These are phyloP conservation scores for Lunasporangiospora selenospora DNA, from an alignment of 192 early-diverging fungal species.

Conservation along the genomic window DNA sequence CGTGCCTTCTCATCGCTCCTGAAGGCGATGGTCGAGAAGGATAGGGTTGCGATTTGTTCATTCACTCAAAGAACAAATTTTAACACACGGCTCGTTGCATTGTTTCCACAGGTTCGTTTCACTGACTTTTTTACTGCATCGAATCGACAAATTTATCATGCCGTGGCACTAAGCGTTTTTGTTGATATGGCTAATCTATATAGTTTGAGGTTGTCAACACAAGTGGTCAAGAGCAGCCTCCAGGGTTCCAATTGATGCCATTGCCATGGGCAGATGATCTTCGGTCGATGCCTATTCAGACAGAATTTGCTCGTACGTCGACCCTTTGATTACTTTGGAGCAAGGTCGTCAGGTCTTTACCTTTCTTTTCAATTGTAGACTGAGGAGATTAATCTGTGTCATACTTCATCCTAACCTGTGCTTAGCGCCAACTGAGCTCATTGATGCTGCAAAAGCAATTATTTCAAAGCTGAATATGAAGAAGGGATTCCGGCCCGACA, in stretches of 20 bases:
- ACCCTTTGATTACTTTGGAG: neutral
- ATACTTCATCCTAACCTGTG: neutral
- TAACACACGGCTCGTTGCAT: constrained; percentile 65
- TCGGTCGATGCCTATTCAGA: constrained; percentile 49
- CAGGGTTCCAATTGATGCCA: constrained; percentile 69
- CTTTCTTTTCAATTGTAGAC: neutral
- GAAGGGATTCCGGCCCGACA: constrained; percentile 47
- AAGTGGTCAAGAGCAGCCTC: constrained; percentile 57
- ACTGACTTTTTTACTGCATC: neutral
- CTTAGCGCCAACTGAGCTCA: constrained; percentile 40
- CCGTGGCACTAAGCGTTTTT: neutral
- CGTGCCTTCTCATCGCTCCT: constrained; percentile 74
- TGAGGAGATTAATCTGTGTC: neutral
- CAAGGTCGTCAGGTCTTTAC: constrained; percentile 2
- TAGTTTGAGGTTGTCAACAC: constrained; percentile 59
- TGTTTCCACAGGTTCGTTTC: constrained; percentile 69
- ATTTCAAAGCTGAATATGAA: constrained; percentile 50
- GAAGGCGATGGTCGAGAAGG: constrained; percentile 56
- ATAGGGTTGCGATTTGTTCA: constrained; percentile 73
- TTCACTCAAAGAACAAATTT: constrained; percentile 61
- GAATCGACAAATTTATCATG: neutral
- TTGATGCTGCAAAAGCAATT: constrained; percentile 39
- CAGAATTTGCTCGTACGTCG: constrained; percentile 12
- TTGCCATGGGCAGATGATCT: constrained; percentile 85
- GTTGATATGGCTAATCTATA: neutral